Conservation (phyloP, 2,329 filamentous ascomycete genomes). For the Pyrenochaeta sp. region DNA sequence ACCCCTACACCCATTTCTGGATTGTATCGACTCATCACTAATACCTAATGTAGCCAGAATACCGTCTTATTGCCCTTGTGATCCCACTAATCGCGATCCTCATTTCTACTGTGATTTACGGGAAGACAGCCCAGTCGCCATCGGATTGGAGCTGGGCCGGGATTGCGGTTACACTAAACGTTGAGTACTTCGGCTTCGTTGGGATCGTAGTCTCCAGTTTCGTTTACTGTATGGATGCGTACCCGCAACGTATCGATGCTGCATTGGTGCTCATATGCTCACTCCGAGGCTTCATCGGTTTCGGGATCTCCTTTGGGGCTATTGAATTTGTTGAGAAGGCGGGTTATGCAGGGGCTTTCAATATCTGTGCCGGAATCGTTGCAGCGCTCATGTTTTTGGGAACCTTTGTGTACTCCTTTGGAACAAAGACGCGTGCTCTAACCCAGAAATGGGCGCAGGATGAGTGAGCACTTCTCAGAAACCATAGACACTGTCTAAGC, state of each 20-base stretch:
- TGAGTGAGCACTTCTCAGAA: no score
- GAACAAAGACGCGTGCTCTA: conserved; percentile 6
- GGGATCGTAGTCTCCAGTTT: conserved; percentile 14
- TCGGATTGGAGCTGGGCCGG: conserved; percentile 15
- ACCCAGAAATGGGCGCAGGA: no score
- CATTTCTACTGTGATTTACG: conserved; percentile 16
- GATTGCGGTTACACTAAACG: conserved; percentile 15
- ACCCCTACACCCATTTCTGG: no score
- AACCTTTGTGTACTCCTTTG: conserved; percentile 9
- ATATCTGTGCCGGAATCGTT: conserved; percentile 17
- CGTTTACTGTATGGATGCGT: conserved; percentile 18
- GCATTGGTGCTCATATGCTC: conserved; percentile 19
- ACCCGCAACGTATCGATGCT: conserved; percentile 18
- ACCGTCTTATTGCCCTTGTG: no score
- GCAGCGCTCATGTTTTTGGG: conserved; percentile 12
- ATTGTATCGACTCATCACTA: no score
- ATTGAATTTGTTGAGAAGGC: conserved; percentile 10
- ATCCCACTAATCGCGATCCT: neutral
- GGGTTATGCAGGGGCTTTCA: conserved; percentile 16
- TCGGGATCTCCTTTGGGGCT: conserved; percentile 15
- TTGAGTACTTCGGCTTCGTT: conserved; percentile 19
- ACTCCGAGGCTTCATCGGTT: conserved; percentile 17
- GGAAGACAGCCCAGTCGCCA: conserved; percentile 12
- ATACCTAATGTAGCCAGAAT: no score
- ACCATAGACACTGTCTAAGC: no score